These are phyloP conservation scores for Talaromyces nanjingensis DNA, from an alignment of 495 filamentous ascomycete species.

Conservation along the genomic window DNA sequence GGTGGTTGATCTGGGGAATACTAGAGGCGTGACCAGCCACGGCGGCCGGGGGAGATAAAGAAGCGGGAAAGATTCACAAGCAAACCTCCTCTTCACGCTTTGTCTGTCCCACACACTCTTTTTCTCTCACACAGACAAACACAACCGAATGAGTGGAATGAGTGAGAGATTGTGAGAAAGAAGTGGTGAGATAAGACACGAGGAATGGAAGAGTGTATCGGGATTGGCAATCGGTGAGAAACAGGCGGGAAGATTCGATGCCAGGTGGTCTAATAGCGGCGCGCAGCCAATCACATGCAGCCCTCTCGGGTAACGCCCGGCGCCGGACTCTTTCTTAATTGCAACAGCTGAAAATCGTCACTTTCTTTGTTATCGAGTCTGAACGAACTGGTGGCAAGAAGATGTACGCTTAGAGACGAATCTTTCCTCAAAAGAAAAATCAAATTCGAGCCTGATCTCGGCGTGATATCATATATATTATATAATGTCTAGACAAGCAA, in stretches of 20 bases:
- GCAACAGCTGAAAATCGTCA: no score
- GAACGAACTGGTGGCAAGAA: neutral
- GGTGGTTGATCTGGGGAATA: neutral
- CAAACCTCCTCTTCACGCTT: neutral
- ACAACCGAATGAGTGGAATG: neutral
- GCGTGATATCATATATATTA: neutral
- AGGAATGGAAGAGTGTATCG: neutral
- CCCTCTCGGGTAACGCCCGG: neutral
- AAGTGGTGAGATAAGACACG: neutral
- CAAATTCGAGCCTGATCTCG: neutral
- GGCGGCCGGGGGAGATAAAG: neutral
- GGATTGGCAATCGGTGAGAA: neutral
- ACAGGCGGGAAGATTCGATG: conserved; percentile 1
- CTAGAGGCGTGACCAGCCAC: neutral
- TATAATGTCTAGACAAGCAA: neutral
- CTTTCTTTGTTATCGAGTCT: neutral
- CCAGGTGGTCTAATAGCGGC: conserved; percentile 3
- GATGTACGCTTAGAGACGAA: neutral
- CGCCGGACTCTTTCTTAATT: neutral
- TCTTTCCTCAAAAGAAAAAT: neutral
- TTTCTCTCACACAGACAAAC: neutral
- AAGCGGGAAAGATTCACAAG: neutral
- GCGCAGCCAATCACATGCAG: neutral
- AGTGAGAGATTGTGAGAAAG: neutral
- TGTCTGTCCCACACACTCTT: neutral